These are phyloP conservation scores for Sambucus nigra DNA, from an alignment of 129 eudicot genomes.

Conservation along the genomic window DNA sequence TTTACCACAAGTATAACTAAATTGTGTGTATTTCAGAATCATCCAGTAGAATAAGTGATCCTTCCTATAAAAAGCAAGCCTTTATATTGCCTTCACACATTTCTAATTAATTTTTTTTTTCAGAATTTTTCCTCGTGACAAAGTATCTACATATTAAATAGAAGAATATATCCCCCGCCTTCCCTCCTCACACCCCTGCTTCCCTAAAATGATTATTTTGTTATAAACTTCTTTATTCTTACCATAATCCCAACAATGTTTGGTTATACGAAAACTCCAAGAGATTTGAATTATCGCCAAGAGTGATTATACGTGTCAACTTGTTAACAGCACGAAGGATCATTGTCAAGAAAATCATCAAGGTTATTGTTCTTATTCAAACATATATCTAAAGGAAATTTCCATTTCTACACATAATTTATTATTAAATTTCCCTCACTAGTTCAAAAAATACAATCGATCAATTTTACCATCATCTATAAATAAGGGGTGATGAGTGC, in stretches of 20 bases:
- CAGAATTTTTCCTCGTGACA: constrained; percentile 12
- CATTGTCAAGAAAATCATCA: constrained; percentile 30
- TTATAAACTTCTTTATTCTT: not conserved
- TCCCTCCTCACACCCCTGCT: not conserved
- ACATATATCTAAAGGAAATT: constrained; percentile 43
- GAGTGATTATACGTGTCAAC: constrained; percentile 40
- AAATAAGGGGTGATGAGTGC: constrained; percentile 35
- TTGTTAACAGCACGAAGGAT: constrained; percentile 41
- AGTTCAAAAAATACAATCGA: constrained; percentile 21
- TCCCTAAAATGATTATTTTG: too few species aligned
- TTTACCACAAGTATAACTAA: not conserved
- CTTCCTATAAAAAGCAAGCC: not conserved
- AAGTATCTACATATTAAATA: constrained; percentile 11
- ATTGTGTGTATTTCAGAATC: constrained; percentile 6
- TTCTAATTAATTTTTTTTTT: constrained; percentile 9
- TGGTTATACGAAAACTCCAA: constrained; percentile 6
- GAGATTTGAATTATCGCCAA: constrained; percentile 16
- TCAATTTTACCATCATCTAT: constrained; percentile 34
- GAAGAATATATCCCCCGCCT: constrained; percentile 31
- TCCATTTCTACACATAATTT: constrained; percentile 5
- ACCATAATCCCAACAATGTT: constrained; percentile 4
- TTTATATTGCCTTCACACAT: constrained; percentile 1
- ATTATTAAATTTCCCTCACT: constrained; percentile 6
- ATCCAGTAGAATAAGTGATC: not conserved
- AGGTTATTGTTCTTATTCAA: constrained; percentile 34